Evolutionary conservation across 202 grass and related monocot species (phyloP), one percentile per base, ranked within the genome.

Genomic region (Schoenoplectus tabernaemontani): DNA sequence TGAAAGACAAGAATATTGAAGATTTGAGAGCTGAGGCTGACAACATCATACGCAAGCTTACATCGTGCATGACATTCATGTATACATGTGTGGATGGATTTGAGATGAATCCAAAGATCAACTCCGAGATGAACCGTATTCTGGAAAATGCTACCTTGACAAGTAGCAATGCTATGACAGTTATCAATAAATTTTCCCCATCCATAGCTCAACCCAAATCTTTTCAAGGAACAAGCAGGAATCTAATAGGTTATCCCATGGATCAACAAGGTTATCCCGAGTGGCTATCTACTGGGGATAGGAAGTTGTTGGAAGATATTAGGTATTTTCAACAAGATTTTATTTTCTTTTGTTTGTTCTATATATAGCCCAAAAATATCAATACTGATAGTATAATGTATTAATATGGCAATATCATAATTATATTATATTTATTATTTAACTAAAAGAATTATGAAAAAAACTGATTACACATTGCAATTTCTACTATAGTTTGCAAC

Each of bases 61-160:
- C 87, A 12, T 58, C 83, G 1, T 68, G 74, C 68, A 93, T 91
- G 86, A 86, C 89, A 4, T 93, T 82, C 63, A 46, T 92, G 62
- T 86, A 93, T 66, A 91, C 86, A 41, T 97, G 93, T 63, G 78
- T 90, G 43, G 93, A 97, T 9, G 88, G 89, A 0, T 91, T 93
- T 80, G 77, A 91, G 30, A 69, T 89, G 44, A 78, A 91, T 38
- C 83, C 83, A 0, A 79, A 89, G 61, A 81, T 90, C 2, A 87
- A 80, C 48, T 62, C 81, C 8, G 87, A 85, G 78, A 97, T 97
- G 93, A 78, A 88, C 74, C 87, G 61, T 48, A 50, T 83, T 42
- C 77, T 97, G 68, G 70, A 50, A 24, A 97, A 93, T 80, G 79
- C 90, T 19, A 91, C 91, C 20, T 57, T 87, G 60, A 88, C 89